phyloP scores from a whole-genome alignment of 129 eudicot genomes.

The Erigeron canadensis region DNA sequence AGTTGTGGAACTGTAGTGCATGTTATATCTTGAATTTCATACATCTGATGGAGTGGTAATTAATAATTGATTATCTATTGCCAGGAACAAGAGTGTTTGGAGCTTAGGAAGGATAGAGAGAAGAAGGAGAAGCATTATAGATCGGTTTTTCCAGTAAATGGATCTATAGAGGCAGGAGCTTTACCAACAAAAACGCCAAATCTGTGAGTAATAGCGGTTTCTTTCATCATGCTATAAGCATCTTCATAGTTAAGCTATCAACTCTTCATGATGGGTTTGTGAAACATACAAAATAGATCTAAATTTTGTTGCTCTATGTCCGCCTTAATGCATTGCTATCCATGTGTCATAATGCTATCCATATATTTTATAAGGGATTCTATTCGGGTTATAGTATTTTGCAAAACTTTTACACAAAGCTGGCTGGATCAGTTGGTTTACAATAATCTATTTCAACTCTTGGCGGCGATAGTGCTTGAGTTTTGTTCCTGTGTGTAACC shows the following conservation, averaged over 20 bases:
- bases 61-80: slow-evolving; percentile 6
- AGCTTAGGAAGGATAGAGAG: slow-evolving; percentile 58
- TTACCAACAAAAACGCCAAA: slow-evolving; percentile 19
- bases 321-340: too few species aligned
- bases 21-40: not conserved
- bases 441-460: too few species aligned
- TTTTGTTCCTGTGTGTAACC: too few species aligned
- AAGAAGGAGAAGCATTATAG: slow-evolving; percentile 45
- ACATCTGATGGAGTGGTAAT: not conserved
- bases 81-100: slow-evolving; percentile 63
- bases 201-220: slow-evolving; percentile 30
- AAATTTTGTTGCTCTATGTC: too few species aligned
- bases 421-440: too few species aligned
- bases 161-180: slow-evolving; percentile 40
- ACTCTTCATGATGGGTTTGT: not conserved
- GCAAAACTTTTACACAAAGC: too few species aligned
- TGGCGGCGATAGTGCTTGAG: too few species aligned
- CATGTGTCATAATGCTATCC: too few species aligned
- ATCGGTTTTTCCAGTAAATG: slow-evolving; percentile 35
- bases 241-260: slow-evolving; percentile 4
- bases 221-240: slow-evolving; percentile 6
- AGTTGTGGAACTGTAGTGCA: not conserved
- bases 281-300: not conserved
- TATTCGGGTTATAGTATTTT: too few species aligned
- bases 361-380: too few species aligned